Evolutionary conservation across 768 basidiomycete genomes (phyloP).

Genomic region (Dioszegia aurantiaca): DNA sequence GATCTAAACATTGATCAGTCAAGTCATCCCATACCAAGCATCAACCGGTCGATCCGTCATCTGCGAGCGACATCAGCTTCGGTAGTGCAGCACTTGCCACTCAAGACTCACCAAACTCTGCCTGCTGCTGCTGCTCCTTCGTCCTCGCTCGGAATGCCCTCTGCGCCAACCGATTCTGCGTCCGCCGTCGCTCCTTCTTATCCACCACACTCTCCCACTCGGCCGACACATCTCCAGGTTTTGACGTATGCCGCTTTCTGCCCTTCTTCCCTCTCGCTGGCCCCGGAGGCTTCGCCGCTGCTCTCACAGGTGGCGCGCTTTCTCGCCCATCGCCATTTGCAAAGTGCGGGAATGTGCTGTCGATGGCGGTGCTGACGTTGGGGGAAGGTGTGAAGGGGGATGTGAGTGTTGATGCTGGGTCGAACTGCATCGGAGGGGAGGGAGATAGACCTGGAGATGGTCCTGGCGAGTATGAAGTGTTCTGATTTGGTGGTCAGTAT

Average conservation of each 20-base stretch:
- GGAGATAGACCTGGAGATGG: neutral
- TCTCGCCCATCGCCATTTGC: neutral
- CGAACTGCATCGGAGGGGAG: neutral
- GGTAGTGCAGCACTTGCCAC: too few relatives aligned
- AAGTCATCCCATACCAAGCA: conserved; percentile 84
- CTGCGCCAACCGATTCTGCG: conserved; percentile 19
- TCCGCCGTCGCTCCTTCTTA: conserved; percentile 10
- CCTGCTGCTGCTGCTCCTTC: conserved; percentile 7
- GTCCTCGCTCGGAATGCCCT: conserved; percentile 15
- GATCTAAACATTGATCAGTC: too few relatives aligned
- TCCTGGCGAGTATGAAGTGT: neutral
- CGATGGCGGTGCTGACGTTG: neutral
- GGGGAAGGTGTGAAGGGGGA: neutral
- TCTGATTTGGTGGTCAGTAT: too few relatives aligned
- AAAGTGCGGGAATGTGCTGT: neutral
- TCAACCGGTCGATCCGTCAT: conserved; percentile 80
- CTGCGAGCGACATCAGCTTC: too few relatives aligned
- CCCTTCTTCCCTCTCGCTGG: neutral
- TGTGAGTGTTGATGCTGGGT: neutral
- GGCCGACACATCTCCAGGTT: neutral
- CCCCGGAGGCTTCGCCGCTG: neutral
- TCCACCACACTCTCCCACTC: conserved; percentile 1
- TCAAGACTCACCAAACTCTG: neutral
- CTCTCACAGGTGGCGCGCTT: neutral
- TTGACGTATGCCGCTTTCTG: neutral